These are phyloP conservation scores for Creolimax fragrantissima DNA, from an alignment of 78 protist genomes.

Conservation along the genomic window DNA sequence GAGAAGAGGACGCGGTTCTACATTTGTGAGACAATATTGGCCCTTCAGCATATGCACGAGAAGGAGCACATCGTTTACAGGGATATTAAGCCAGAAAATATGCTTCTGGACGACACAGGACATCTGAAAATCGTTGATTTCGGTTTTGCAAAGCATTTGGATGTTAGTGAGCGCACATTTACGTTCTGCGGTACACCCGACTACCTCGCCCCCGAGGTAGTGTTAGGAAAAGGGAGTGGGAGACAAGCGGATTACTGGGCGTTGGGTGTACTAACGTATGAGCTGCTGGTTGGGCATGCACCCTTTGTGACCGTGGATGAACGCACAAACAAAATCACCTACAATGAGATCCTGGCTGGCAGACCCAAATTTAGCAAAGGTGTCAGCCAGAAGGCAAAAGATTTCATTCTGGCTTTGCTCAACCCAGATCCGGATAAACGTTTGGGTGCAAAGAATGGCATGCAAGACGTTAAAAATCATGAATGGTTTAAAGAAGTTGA, in stretches of 20 bases:
- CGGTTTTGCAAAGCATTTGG: constrained; percentile 37
- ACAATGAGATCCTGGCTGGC: constrained; percentile 27
- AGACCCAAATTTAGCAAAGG: constrained; percentile 22
- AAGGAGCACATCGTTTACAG: constrained; percentile 59
- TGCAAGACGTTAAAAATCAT: neutral
- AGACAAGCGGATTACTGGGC: neutral
- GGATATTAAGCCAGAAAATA: constrained; percentile 92
- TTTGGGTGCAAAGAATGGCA: constrained; percentile 30
- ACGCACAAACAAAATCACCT: constrained; percentile 13
- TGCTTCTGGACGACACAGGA: constrained; percentile 52
- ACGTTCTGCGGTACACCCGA: constrained; percentile 94
- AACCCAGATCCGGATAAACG: neutral
- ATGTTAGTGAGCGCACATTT: constrained; percentile 37
- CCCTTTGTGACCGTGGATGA: neutral
- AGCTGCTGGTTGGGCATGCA: neutral
- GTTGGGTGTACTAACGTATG: constrained; percentile 13
- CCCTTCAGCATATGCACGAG: constrained; percentile 63
- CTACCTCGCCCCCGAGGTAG: constrained; percentile 74
- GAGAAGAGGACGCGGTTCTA: constrained; percentile 21
- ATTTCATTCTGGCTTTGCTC: neutral
- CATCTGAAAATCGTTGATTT: constrained; percentile 86
- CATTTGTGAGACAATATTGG: constrained; percentile 32
- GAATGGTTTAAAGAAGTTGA: neutral
- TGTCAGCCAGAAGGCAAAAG: neutral
- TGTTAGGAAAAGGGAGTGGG: neutral